phyloP scores from a whole-genome alignment of 1,139 yeast genomes.

The Taiozyma sp. region DNA sequence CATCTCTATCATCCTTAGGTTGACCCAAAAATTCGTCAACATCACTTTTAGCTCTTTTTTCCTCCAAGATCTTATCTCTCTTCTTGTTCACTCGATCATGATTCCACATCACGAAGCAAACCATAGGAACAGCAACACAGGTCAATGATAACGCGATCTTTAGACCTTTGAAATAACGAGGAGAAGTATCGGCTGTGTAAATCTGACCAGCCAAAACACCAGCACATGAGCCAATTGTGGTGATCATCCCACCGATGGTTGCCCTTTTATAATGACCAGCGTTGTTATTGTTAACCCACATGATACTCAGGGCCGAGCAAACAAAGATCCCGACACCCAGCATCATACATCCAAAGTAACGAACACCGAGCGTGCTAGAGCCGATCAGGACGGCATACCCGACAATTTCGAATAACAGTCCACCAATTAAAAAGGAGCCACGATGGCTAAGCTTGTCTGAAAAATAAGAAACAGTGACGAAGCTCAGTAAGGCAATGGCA shows the following conservation, averaged over 20 bases:
- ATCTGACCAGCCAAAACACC: conserved; percentile 45
- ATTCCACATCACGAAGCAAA: conserved; percentile 15
- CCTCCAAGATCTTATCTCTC: conserved; percentile 8
- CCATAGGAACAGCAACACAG: conserved; percentile 17
- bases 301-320: conserved; percentile 37
- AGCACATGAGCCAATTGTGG: conserved; percentile 39
- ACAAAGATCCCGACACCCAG: conserved; percentile 37
- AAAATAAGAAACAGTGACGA: conserved; percentile 31
- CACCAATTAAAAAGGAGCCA: conserved; percentile 31
- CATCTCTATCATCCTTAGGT: conserved; percentile 21
- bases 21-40: conserved; percentile 5
- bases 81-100: conserved; percentile 13
- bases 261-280: conserved; percentile 43
- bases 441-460: conserved; percentile 36
- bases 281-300: conserved; percentile 41
- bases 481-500: conserved; percentile 36
- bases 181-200: conserved; percentile 27
- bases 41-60: conserved; percentile 9
- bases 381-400: conserved; percentile 36
- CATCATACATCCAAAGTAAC: conserved; percentile 44
- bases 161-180: conserved; percentile 30
- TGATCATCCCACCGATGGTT: conserved; percentile 38
- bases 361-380: conserved; percentile 30
- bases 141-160: conserved; percentile 17
- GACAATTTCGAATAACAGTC: conserved; percentile 30